These are phyloP conservation scores for Acarospora socialis DNA, from an alignment of 2,329 filamentous ascomycete species.

Conservation along the genomic window DNA sequence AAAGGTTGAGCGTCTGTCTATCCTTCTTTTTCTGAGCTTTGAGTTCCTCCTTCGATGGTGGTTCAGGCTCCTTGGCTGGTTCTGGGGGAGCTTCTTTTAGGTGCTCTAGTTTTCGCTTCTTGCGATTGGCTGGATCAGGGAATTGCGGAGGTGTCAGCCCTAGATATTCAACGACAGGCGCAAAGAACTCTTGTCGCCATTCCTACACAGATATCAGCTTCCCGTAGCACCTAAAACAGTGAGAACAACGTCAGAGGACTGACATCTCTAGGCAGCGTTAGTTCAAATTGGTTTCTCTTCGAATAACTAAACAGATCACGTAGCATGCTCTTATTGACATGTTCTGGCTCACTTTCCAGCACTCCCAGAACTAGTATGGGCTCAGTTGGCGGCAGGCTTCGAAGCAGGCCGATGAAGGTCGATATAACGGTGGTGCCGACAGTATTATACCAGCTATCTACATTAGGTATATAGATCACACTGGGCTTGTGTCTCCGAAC, in stretches of 20 bases:
- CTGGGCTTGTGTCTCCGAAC: slow-evolving; percentile 89
- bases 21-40: slow-evolving; percentile 71
- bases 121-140: slow-evolving; percentile 71
- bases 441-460: slow-evolving; percentile 74
- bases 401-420: slow-evolving; percentile 70
- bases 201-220: slow-evolving; percentile 21
- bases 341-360: slow-evolving; percentile 52
- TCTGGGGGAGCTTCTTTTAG: slow-evolving; percentile 62
- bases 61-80: slow-evolving; percentile 45
- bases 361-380: slow-evolving; percentile 81
- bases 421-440: slow-evolving; percentile 51
- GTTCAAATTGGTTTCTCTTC: slow-evolving; percentile 56
- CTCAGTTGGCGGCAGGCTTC: slow-evolving; percentile 75
- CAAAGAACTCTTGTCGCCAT: slow-evolving; percentile 66
- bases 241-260: slow-evolving; percentile 20
- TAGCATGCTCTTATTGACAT: slow-evolving; percentile 50
- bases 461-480: slow-evolving; percentile 83
- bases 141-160: slow-evolving; percentile 71
- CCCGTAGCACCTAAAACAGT: background rate
- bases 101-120: slow-evolving; percentile 67
- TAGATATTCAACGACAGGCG: slow-evolving; percentile 58
- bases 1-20: slow-evolving; percentile 64
- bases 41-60: slow-evolving; percentile 62
- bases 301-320: slow-evolving; percentile 78
- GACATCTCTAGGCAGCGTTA: slow-evolving; percentile 52